Conservation (phyloP, 2,329 filamentous ascomycete species). For the Alternaria sp. region DNA sequence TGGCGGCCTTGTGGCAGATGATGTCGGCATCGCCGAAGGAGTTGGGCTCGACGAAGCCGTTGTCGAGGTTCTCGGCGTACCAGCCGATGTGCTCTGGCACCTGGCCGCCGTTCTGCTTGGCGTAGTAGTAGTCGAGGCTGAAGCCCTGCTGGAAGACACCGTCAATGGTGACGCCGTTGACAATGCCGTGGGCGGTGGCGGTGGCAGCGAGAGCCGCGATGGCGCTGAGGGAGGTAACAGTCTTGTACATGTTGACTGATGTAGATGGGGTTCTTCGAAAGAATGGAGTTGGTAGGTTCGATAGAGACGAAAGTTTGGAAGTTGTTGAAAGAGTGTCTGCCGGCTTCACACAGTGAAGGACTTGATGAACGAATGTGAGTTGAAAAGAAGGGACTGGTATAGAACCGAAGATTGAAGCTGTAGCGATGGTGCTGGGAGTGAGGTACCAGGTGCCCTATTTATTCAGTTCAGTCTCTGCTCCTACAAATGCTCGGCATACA, state of each 20-base stretch:
- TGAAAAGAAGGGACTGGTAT: slow-evolving; percentile 37
- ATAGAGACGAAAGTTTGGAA: slow-evolving; percentile 27
- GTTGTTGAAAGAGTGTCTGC: slow-evolving; percentile 40
- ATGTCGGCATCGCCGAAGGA: slow-evolving; percentile 50
- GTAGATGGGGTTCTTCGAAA: slow-evolving; percentile 9
- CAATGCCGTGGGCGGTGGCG: slow-evolving; percentile 56
- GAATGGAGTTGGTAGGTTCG: slow-evolving; percentile 17
- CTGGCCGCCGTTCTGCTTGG: slow-evolving; percentile 30
- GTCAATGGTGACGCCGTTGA: slow-evolving; percentile 55
- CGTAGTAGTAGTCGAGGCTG: slow-evolving; percentile 51
- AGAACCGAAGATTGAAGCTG: slow-evolving; percentile 31
- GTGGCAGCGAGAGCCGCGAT: slow-evolving; percentile 47
- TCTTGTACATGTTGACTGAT: slow-evolving; percentile 36
- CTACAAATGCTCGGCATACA: neutral
- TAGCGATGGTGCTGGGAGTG: slow-evolving; percentile 27
- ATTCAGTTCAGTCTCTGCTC: slow-evolving; percentile 14
- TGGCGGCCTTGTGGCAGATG: slow-evolving; percentile 66
- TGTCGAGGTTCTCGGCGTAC: slow-evolving; percentile 46
- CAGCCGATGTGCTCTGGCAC: slow-evolving; percentile 54
- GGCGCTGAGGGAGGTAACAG: slow-evolving; percentile 32
- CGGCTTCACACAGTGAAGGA: slow-evolving; percentile 44
- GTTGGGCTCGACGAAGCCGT: slow-evolving; percentile 43
- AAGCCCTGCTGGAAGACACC: slow-evolving; percentile 55
- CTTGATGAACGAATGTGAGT: slow-evolving; percentile 34
- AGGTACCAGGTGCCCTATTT: slow-evolving; percentile 27